Evolutionary conservation across 306 rosid genomes (phyloP), one percentile per base, ranked within the genome.

Genomic region (Cajanus cajan): DNA sequence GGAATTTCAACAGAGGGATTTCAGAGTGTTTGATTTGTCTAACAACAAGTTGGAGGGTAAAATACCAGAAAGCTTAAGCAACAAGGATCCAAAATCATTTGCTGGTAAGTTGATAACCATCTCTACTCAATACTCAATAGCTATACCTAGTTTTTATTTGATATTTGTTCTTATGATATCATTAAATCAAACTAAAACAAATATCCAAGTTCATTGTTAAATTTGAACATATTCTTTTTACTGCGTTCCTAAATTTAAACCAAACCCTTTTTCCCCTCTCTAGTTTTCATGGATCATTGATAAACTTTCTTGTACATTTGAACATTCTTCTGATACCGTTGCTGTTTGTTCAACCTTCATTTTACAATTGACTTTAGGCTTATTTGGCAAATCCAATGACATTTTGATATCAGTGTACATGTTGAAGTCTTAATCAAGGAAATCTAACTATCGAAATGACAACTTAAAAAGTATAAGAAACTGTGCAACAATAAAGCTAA

Each of bases 1-100:
- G 4, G 83, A 81, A 19, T 93, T 95, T 85, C 63, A 4, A 4
- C 71, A 62, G 8, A 66, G 66, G 4, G 72, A 44, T 39, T 86
- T 90, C 91, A 68, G 45, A 22, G n/a, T 13, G 3, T 44, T 93
- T 47, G 80, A 87, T 73, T 52, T 95, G 7, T 82, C 98, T 1
- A 2, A 87, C 70, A 95, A 95, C 58, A 77, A 10, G 3, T 63
- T 95, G 11, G 85, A 77, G 16, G 99, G 99, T 81, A 59, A 18
- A 19, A 83, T 93, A n/a, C 98, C 98, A 15, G 25, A 51, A 48
- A 69, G 64, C 40, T 67, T 90, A 5, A 76, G 81, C 66, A 22
- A 39, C 7, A 3, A 11, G 3, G 62, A 80, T 57, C 76, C 86
- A 12, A 74, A 74, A 24, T 59, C 90, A 0, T 84, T 82, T 73